phyloP scores from a whole-genome alignment of 345 rosid species.

The Citrus unshiu region DNA sequence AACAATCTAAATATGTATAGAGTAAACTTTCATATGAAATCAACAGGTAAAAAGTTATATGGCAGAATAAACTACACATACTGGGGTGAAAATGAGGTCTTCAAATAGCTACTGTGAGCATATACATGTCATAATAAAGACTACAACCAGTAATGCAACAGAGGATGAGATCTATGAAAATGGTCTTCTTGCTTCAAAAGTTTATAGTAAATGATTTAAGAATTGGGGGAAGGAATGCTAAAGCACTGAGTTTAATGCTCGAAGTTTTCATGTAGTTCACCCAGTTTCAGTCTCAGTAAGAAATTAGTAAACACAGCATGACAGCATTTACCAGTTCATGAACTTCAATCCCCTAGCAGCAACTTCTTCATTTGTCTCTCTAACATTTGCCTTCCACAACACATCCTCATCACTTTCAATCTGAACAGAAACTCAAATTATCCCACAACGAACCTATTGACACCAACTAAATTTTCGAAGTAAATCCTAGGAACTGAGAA shows the following conservation, averaged over 20 bases:
- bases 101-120: background rate
- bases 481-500: slow-evolving; percentile 28
- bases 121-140: background rate
- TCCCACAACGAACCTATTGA: slow-evolving; percentile 5
- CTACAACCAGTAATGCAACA: background rate
- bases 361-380: slow-evolving; percentile 81
- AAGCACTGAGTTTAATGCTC: background rate
- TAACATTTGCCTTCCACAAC: slow-evolving; percentile 73
- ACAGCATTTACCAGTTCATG: slow-evolving; percentile 58
- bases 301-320: background rate
- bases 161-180: background rate
- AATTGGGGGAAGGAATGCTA: background rate
- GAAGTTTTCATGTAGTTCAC: background rate
- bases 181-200: background rate
- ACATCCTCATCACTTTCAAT: slow-evolving; percentile 73
- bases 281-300: background rate
- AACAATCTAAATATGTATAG: background rate
- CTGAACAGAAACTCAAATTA: slow-evolving; percentile 39
- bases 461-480: slow-evolving; percentile 13
- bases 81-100: background rate
- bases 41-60: background rate
- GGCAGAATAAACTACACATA: background rate
- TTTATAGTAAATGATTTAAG: background rate
- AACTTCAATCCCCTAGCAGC: slow-evolving; percentile 75
- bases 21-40: background rate